Percentiles rank a stretch among this genome's conserved stretches.
These are phyloP conservation scores for cucumber (Cucumis sativus) DNA, from an alignment of 306 rosid genomes.

Conservation along the genomic window DNA sequence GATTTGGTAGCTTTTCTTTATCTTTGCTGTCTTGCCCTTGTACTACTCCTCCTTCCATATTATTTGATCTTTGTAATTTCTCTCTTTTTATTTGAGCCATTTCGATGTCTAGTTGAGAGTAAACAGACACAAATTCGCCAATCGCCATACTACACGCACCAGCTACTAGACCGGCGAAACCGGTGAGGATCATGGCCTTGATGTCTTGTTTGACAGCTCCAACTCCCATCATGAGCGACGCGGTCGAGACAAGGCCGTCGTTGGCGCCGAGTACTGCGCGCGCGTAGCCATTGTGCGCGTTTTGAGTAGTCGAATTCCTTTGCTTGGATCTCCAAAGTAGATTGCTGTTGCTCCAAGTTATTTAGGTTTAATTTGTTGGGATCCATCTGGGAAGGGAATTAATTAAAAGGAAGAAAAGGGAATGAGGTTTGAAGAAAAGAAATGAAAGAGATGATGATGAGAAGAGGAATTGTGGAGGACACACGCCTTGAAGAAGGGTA, in stretches of 20 bases:
- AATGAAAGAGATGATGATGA: background rate
- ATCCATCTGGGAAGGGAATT: slow-evolving; percentile 11
- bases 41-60: background rate
- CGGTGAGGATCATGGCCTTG: slow-evolving; percentile 74
- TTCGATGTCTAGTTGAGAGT: slow-evolving; percentile 76
- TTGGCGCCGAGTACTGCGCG: slow-evolving; percentile 87
- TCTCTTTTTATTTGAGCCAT: slow-evolving; percentile 61
- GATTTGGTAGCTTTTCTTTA: slow-evolving; percentile 55
- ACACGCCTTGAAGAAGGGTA: slow-evolving; percentile 53
- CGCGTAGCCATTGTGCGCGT: slow-evolving; percentile 91
- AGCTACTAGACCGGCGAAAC: slow-evolving; percentile 76
- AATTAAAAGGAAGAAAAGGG: background rate
- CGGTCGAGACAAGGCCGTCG: slow-evolving; percentile 86
- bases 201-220: slow-evolving; percentile 81
- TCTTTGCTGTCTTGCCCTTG: slow-evolving; percentile 10
- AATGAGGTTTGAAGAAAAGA: background rate
- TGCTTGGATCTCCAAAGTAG: slow-evolving; percentile 24
- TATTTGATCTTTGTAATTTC: slow-evolving; percentile 10
- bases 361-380: slow-evolving; percentile 3
- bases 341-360: slow-evolving; percentile 46
- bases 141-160: slow-evolving; percentile 98
- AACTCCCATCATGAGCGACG: slow-evolving; percentile 87
- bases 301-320: slow-evolving; percentile 65
- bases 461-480: slow-evolving; percentile 58
- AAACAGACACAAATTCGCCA: slow-evolving; percentile 88